A percentile compares a stretch with the other conserved stretches of the same genome.
Evolutionary conservation across 495 filamentous ascomycete species (phyloP).

Genomic region (Aspergillus hancockii): DNA sequence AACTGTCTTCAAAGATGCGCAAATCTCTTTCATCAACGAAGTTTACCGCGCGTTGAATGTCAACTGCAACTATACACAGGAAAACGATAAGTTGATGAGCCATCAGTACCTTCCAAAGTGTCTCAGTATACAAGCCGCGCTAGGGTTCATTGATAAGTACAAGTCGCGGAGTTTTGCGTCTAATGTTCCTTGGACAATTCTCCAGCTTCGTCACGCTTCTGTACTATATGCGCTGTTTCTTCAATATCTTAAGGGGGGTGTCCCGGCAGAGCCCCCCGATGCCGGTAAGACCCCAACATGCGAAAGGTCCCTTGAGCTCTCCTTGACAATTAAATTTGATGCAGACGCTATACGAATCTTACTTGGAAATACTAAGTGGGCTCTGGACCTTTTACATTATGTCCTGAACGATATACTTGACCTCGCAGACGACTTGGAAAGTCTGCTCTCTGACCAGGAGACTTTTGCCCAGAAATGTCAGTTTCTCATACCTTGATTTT

Average conservation of each 20-base stretch:
- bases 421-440: slow-evolving; percentile 56
- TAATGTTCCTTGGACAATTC: slow-evolving; percentile 70
- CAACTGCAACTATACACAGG: slow-evolving; percentile 68
- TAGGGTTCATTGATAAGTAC: slow-evolving; percentile 64
- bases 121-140: slow-evolving; percentile 67
- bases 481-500: slow-evolving; percentile 15
- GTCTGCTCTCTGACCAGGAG: slow-evolving; percentile 40
- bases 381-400: slow-evolving; percentile 66
- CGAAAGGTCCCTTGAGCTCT: not conserved
- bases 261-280: slow-evolving; percentile 61
- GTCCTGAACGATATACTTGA: slow-evolving; percentile 67
- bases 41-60: slow-evolving; percentile 66
- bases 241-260: slow-evolving; percentile 42
- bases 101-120: slow-evolving; percentile 67
- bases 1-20: slow-evolving; percentile 31
- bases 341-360: slow-evolving; percentile 45
- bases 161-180: slow-evolving; percentile 60
- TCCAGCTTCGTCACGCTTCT: slow-evolving; percentile 71
- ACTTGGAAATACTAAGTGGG: slow-evolving; percentile 59
- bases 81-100: slow-evolving; percentile 69
- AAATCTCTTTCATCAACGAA: slow-evolving; percentile 59
- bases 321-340: slow-evolving; percentile 29
- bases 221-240: slow-evolving; percentile 65
- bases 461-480: slow-evolving; percentile 47
- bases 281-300: slow-evolving; percentile 48